Conservation (phyloP, 2,329 filamentous ascomycete species). For the Ceratocystis smalleyi region DNA sequence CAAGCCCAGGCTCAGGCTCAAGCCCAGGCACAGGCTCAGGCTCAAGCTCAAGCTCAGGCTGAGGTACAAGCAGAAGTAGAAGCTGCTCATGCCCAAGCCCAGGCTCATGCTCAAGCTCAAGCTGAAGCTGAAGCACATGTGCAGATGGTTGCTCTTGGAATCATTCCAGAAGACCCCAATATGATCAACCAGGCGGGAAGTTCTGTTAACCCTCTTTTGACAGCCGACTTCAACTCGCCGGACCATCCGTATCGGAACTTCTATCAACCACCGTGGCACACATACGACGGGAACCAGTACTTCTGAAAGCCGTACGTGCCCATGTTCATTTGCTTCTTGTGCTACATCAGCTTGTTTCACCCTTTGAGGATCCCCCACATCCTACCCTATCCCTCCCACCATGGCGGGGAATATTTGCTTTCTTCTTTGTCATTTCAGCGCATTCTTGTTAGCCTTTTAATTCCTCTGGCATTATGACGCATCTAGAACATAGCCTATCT, state of each 20-base stretch:
- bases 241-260: constrained; percentile 70
- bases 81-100: not conserved
- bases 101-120: not conserved
- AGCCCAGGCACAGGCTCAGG: constrained; percentile 15
- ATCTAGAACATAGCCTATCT: not conserved
- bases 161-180: constrained; percentile 3
- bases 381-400: not conserved
- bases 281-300: not conserved
- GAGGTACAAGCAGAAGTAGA: constrained; percentile 2
- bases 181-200: not conserved
- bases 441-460: not conserved
- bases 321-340: not conserved
- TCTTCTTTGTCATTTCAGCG: not conserved
- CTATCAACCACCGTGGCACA: constrained; percentile 49
- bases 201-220: constrained; percentile 53
- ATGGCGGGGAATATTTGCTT: not conserved
- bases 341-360: not conserved
- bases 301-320: not conserved
- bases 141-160: constrained; percentile 8
- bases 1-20: constrained; percentile 11
- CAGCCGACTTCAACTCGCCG: constrained; percentile 60
- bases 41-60: not conserved
- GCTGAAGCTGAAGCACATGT: constrained; percentile 14
- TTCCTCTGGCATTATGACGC: not conserved
- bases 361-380: not conserved